Evolutionary conservation across 495 filamentous ascomycete species (phyloP).

Genomic region (Cetradonia linearis): DNA sequence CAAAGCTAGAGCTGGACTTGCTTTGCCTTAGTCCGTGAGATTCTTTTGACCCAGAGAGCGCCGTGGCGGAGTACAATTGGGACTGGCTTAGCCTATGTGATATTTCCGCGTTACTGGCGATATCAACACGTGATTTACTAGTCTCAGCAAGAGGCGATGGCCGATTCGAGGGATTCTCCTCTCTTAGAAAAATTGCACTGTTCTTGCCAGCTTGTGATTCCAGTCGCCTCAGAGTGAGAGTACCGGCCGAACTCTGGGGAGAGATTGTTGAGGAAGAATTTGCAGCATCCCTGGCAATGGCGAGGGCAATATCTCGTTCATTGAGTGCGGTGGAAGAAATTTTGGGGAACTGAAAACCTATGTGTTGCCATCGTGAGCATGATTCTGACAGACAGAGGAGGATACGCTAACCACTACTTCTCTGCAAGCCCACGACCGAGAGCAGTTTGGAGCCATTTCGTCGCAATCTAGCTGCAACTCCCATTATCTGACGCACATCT

Average conservation of each 20-base stretch:
- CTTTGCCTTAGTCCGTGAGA: conserved; percentile 12
- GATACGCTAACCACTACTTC: conserved; percentile 21
- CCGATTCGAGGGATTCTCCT: background rate
- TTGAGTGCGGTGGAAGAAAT: conserved; percentile 6
- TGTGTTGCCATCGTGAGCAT: background rate
- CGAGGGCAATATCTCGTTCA: conserved; percentile 19
- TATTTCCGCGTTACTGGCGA: background rate
- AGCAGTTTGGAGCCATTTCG: conserved; percentile 34
- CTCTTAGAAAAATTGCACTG: background rate
- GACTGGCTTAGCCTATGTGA: background rate
- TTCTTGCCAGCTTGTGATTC: conserved; percentile 10
- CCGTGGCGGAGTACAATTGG: background rate
- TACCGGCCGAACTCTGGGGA: conserved; percentile 12
- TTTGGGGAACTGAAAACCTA: conserved; percentile 9
- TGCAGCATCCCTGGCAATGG: conserved; percentile 18
- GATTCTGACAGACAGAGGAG: background rate
- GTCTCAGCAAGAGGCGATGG: conserved; percentile 4
- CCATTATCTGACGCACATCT: conserved; percentile 4
- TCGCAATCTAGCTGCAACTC: conserved; percentile 25
- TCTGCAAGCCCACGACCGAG: conserved; percentile 31
- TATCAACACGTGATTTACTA: background rate
- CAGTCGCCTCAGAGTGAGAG: conserved; percentile 21
- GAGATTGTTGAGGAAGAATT: conserved; percentile 9
- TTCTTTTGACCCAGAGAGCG: conserved; percentile 2
- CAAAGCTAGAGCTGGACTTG: conserved; percentile 28